Evolutionary conservation across 2,329 filamentous ascomycete genomes (phyloP).

Genomic region (Pseudogymnoascus destructans): DNA sequence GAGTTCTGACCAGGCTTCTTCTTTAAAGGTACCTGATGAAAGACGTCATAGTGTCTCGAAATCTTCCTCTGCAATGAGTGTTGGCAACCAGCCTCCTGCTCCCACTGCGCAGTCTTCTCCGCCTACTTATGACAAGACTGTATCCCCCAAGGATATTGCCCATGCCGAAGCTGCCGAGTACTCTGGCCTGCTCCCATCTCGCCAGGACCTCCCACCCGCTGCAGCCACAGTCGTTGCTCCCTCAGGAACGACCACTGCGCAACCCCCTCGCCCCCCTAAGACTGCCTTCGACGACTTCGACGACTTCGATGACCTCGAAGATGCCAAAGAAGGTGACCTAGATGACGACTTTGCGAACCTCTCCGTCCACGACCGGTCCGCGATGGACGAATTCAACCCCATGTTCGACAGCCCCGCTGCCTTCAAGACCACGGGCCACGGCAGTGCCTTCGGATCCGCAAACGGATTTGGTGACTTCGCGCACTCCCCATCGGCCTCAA

Average conservation of each 20-base stretch:
- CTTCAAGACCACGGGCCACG: constrained; percentile 22
- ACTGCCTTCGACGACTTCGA: constrained; percentile 63
- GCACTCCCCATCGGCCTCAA: constrained; percentile 34
- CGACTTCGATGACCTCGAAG: constrained; percentile 68
- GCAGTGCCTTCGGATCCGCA: constrained; percentile 18
- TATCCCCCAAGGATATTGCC: constrained; percentile 30
- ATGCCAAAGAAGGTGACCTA: constrained; percentile 66
- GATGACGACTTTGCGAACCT: constrained; percentile 72
- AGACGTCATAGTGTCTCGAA: neutral
- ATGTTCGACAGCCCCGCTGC: constrained; percentile 55
- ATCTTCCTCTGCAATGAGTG: neutral
- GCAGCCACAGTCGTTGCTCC: constrained; percentile 14
- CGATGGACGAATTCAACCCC: constrained; percentile 66
- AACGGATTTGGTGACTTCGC: constrained; percentile 34
- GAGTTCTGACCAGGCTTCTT: constrained; percentile 18
- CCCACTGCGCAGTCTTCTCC: constrained; percentile 45
- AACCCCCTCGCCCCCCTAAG: constrained; percentile 29
- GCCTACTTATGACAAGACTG: constrained; percentile 38
- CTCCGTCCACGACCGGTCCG: constrained; percentile 45
- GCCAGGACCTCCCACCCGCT: constrained; percentile 35
- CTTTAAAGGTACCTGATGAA: neutral
- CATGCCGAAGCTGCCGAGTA: constrained; percentile 38
- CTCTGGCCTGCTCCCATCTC: constrained; percentile 40
- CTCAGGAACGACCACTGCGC: constrained; percentile 19
- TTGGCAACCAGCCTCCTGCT: constrained; percentile 33